These are phyloP conservation scores for Magnaporthiopsis incrustans DNA, from an alignment of 2,329 filamentous ascomycete genomes.

Conservation along the genomic window DNA sequence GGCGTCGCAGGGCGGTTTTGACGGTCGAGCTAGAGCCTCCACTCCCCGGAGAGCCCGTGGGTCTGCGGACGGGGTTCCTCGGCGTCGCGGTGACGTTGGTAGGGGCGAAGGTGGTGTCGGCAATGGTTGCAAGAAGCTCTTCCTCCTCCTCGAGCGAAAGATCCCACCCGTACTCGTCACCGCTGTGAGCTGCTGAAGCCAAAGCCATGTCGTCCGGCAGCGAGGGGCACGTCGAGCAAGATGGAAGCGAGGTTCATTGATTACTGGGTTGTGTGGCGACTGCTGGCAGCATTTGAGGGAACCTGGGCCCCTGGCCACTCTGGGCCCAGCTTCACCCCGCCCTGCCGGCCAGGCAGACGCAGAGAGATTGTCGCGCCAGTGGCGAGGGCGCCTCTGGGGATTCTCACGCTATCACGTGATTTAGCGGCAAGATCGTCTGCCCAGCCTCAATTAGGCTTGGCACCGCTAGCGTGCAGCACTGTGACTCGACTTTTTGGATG, in stretches of 20 bases:
- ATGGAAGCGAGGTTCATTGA: neutral
- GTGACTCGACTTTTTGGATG: too few relatives aligned
- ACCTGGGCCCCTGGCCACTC: neutral
- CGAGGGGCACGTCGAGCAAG: neutral
- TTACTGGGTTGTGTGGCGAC: neutral
- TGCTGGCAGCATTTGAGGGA: neutral
- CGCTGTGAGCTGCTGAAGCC: constrained; percentile 20
- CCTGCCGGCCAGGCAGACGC: constrained; percentile 5
- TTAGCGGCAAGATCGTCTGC: too few relatives aligned
- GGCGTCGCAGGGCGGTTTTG: neutral
- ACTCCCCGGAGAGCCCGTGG: neutral
- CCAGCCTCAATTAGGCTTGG: neutral
- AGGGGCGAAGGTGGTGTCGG: constrained; percentile 4
- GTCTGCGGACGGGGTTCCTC: neutral
- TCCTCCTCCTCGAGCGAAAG: constrained; percentile 37
- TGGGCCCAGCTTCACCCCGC: neutral
- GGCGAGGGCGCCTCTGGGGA: neutral
- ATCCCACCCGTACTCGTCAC: constrained; percentile 39
- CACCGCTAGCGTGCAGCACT: neutral
- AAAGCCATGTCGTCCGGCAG: constrained; percentile 8
- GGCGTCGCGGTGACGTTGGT: constrained; percentile 2
- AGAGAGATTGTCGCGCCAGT: neutral
- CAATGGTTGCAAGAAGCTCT: constrained; percentile 24
- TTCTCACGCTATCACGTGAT: neutral
- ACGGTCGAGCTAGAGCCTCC: constrained; percentile 3